phyloP scores from a whole-genome alignment of 2,329 filamentous ascomycete species.

The Penicillium decumbens region DNA sequence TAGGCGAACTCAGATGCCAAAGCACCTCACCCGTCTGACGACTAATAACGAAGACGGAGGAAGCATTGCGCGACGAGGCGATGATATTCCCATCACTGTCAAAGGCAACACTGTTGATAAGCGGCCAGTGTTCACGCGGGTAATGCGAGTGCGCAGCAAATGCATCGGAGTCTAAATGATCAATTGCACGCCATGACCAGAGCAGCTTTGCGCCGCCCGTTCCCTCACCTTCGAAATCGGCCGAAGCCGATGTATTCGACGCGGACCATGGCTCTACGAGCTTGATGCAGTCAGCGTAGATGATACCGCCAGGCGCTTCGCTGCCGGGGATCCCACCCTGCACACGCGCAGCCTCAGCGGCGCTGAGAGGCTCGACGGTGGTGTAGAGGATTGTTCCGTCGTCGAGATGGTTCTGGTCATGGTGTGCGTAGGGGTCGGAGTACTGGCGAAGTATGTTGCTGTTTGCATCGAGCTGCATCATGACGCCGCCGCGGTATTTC shows the following conservation, averaged over 20 bases:
- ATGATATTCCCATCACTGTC: constrained; percentile 41
- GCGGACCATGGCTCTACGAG: constrained; percentile 33
- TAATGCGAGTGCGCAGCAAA: constrained; percentile 40
- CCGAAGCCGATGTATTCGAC: constrained; percentile 16
- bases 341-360: constrained; percentile 35
- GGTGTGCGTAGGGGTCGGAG: constrained; percentile 42
- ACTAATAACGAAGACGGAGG: constrained; percentile 43
- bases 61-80: constrained; percentile 42
- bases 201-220: constrained; percentile 34
- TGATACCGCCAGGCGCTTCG: constrained; percentile 25
- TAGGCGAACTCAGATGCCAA: constrained; percentile 41
- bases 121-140: constrained; percentile 39
- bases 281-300: constrained; percentile 44
- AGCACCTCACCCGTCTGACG: constrained; percentile 40
- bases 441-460: constrained; percentile 42
- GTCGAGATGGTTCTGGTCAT: constrained; percentile 46
- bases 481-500: constrained; percentile 46
- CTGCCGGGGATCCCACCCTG: constrained; percentile 41
- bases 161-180: constrained; percentile 37
- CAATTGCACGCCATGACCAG: constrained; percentile 45
- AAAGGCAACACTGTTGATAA: constrained; percentile 44
- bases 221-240: constrained; percentile 18
- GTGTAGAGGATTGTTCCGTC: constrained; percentile 45
- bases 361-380: constrained; percentile 39
- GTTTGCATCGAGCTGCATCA: constrained; percentile 40